Conservation (phyloP, 1,139 yeast species). For the Yamadazyma dendronema region DNA sequence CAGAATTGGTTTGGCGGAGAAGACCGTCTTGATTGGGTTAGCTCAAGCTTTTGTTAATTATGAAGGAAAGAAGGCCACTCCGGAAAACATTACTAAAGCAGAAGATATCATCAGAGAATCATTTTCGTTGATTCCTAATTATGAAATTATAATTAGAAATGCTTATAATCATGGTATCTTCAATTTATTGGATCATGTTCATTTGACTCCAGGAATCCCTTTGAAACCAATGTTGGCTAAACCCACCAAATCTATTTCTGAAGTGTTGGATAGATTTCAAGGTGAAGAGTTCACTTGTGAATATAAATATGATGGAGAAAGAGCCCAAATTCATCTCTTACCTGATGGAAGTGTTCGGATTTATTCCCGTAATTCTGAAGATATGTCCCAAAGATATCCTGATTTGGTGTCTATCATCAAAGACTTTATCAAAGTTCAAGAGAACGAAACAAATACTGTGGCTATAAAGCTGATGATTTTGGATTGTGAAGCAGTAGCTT, state of each 20-base stretch:
- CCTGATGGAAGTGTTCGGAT: constrained; percentile 68
- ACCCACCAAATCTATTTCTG: constrained; percentile 90
- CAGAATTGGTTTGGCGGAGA: constrained; percentile 92
- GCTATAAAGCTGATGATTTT: constrained; percentile 58
- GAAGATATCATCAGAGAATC: constrained; percentile 84
- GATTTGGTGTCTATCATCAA: constrained; percentile 73
- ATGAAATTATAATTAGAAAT: constrained; percentile 68
- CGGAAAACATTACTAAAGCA: constrained; percentile 52
- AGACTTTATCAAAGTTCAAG: constrained; percentile 48
- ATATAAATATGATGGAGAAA: constrained; percentile 95
- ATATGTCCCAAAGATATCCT: constrained; percentile 95
- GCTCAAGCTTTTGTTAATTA: constrained; percentile 77
- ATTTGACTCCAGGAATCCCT: constrained; percentile 88
- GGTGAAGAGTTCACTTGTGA: constrained; percentile 89
- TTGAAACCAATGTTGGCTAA: constrained; percentile 97
- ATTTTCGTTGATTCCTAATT: constrained; percentile 88
- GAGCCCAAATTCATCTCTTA: constrained; percentile 88
- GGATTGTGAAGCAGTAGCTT: constrained; percentile 99
- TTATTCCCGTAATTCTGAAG: constrained; percentile 93
- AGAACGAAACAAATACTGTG: constrained; percentile 21
- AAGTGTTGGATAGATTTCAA: constrained; percentile 83
- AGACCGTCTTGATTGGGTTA: constrained; percentile 78
- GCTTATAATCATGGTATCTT: constrained; percentile 68
- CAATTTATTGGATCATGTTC: constrained; percentile 64
- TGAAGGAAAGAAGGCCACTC: constrained; percentile 40